Conservation (phyloP, 345 rosid genomes). For the Sisymbrium altissimum region DNA sequence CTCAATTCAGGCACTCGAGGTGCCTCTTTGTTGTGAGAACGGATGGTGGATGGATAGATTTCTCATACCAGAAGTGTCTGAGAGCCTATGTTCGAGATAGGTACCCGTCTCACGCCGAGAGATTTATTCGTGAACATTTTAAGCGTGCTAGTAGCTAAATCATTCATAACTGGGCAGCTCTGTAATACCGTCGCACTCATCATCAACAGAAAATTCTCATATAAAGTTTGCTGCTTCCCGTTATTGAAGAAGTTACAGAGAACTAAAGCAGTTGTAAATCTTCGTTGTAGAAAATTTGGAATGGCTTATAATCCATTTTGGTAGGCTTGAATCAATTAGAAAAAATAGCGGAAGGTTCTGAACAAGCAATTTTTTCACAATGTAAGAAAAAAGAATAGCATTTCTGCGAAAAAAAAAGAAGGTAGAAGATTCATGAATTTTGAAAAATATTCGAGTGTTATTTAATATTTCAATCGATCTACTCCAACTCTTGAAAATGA, state of each 20-base stretch:
- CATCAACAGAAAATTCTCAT: not conserved
- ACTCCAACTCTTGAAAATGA: no score
- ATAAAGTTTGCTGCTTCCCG: conserved; percentile 1
- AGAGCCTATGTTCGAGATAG: conserved; percentile 65
- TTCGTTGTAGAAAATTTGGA: not conserved
- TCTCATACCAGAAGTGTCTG: conserved; percentile 91
- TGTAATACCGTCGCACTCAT: conserved; percentile 9
- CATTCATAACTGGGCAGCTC: not conserved
- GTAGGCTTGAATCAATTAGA: not conserved
- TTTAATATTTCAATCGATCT: no score
- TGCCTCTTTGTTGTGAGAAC: conserved; percentile 91
- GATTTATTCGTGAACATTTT: conserved; percentile 71
- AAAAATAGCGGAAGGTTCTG: not conserved
- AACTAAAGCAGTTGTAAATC: not conserved
- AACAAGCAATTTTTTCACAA: not conserved
- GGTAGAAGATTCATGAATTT: no score
- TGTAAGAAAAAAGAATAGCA: not conserved
- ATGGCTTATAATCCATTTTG: not conserved
- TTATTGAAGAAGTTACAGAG: not conserved
- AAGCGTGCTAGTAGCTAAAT: conserved; percentile 57
- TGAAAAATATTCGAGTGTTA: no score
- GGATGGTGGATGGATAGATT: conserved; percentile 93
- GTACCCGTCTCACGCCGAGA: conserved; percentile 73
- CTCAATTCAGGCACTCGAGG: conserved; percentile 74
- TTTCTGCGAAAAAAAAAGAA: no score